phyloP scores from a whole-genome alignment of 352 stramenopile species.

The Globisporangium uncinulatum region DNA sequence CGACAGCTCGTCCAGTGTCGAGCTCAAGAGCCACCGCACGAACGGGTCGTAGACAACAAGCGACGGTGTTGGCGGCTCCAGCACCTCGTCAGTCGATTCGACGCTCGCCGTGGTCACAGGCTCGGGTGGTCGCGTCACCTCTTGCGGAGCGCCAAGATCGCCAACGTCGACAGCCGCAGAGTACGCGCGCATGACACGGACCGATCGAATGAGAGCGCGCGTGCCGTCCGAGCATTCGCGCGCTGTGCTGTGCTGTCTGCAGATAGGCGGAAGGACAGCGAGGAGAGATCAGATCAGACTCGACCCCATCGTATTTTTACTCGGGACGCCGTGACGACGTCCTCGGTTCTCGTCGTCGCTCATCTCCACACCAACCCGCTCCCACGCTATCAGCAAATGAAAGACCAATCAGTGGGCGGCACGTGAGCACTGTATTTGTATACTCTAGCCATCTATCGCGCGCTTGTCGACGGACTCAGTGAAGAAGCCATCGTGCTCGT shows the following conservation, averaged over 20 bases:
- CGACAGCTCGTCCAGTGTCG: slow-evolving; percentile 37
- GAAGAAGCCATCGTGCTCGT: slow-evolving; percentile 18
- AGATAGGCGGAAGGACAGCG: no score
- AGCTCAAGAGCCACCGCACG: slow-evolving; percentile 50
- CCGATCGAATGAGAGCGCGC: no score
- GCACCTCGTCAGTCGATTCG: slow-evolving; percentile 12
- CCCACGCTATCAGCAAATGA: no score
- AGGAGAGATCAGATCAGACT: no score
- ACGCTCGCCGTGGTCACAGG: neutral
- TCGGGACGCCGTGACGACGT: no score
- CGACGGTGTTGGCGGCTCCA: slow-evolving; percentile 27
- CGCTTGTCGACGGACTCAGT: slow-evolving; percentile 17
- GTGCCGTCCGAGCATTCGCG: no score
- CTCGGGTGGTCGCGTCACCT: neutral
- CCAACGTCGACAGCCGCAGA: neutral
- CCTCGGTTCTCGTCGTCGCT: no score
- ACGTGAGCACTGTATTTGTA: neutral
- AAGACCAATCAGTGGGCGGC: no score
- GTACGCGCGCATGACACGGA: neutral
- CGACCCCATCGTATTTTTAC: no score
- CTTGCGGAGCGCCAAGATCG: neutral
- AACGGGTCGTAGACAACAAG: slow-evolving; percentile 46
- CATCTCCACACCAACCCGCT: neutral
- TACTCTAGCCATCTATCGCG: neutral
- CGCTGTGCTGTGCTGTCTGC: no score